These are phyloP conservation scores for Solanum rostratum DNA, from an alignment of 257 asterid species.

Conservation along the genomic window DNA sequence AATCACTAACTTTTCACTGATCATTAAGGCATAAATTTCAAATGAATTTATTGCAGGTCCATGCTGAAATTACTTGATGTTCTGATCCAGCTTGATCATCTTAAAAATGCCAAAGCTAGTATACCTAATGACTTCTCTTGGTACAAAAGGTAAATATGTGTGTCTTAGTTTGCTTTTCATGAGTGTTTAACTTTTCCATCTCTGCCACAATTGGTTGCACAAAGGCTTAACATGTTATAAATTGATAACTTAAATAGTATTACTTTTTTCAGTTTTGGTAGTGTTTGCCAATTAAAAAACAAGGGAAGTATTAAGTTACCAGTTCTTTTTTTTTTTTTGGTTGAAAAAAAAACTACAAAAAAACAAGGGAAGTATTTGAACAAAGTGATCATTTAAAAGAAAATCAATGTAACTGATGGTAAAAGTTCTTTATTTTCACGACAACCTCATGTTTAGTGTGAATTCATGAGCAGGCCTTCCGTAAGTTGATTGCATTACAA, in stretches of 20 bases:
- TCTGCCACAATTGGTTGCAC: not conserved
- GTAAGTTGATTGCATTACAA: not conserved
- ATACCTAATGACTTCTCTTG: conserved; percentile 98
- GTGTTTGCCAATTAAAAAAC: not conserved
- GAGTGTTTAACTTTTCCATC: not conserved
- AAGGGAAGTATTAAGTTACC: not conserved
- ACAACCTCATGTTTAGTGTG: not conserved
- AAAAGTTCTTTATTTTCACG: not conserved
- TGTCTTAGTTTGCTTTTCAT: not conserved
- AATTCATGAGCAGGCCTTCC: not conserved
- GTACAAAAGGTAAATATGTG: conserved; percentile 79
- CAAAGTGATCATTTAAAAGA: not conserved
- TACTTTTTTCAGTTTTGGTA: not conserved
- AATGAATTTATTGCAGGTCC: conserved; percentile 55
- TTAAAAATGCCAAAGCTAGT: conserved; percentile 97
- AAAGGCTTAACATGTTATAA: not conserved
- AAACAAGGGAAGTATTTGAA: not conserved
- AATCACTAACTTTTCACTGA: conserved; percentile 2
- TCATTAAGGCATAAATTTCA: not conserved
- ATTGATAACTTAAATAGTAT: not conserved
- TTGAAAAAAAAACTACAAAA: not conserved
- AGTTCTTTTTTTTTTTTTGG: not conserved
- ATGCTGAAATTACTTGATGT: conserved; percentile 92
- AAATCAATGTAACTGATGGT: not conserved
- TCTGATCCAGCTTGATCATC: conserved; percentile 95